A percentile compares a stretch with the other conserved stretches of the same genome.
phyloP scores from a whole-genome alignment of 164 flowering plant genomes.

The Santalum album region DNA sequence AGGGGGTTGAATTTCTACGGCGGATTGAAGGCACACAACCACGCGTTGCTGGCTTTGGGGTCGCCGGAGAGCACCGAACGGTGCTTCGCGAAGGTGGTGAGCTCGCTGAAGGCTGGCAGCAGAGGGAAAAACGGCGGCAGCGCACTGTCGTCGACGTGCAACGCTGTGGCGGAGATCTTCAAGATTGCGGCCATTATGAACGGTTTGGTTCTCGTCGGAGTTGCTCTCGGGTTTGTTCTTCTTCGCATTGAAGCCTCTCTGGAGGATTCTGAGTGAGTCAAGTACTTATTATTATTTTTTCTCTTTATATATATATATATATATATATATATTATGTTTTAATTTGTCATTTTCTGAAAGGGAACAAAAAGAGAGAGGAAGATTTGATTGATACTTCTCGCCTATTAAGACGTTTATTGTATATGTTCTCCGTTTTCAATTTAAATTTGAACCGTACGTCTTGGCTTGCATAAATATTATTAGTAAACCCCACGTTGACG shows the following conservation, averaged over 20 bases:
- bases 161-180: neutral
- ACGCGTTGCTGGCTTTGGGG: neutral
- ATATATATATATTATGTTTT: no score
- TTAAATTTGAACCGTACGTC: no score
- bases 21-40: constrained; percentile 1
- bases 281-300: no score
- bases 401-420: no score
- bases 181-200: constrained; percentile 1
- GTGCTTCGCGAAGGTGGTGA: neutral
- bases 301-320: no score
- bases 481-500: no score
- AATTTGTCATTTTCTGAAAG: no score
- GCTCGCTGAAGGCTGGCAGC: neutral
- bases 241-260: neutral
- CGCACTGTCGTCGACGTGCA: neutral
- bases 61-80: neutral
- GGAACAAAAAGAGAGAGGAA: no score
- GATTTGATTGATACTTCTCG: no score
- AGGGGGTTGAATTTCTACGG: neutral
- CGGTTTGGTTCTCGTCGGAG: neutral
- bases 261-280: no score
- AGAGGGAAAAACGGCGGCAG: neutral
- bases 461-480: no score
- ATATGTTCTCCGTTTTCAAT: no score
- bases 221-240: neutral